Base-by-base conservation (phyloP, 225 moss, liverwort and hornwort genomes). In the Climacium dendroides region DNA sequence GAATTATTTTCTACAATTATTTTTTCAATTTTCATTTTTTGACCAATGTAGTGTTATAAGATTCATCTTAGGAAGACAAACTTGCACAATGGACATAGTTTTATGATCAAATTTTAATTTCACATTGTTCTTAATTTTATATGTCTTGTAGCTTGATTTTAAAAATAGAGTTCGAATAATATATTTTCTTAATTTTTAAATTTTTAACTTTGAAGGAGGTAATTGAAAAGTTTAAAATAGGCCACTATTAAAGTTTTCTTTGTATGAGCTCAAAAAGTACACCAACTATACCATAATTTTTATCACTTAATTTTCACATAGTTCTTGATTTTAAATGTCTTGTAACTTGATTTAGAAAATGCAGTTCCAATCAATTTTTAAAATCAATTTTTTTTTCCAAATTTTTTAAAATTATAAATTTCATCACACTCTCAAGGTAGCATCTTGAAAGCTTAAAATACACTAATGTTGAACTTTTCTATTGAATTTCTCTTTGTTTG, bases 1-100 rank as follows among this genome's bases (percentile, higher is more conserved):
- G 3, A 43, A 43, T 3, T 43, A 28, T 45, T 28, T 45, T 29
- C 28, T 72, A 72, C 6, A 10, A 72, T 72, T 0, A 5, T 0
- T 9, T 23, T 14, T 39, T 72, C 1, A 0, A 26, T 3, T 26
- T 43, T 26, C 1, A 43, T 15, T 43, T 43, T 70, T 71, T 43
- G 9, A 43, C 1, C 0, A 0, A 28, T 43, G 16, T 0, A 43
- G 2, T 2, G 5, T 71, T 43, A 43, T 0, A 16, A 1, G 10
- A 0, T 41, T 14, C 41, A 41, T 0, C 2, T 1, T 22, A 39
- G 2, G 39, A 69, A 4, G 24, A 24, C 7, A 69, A 69, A 39
- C 6, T 0, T 69, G 0, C 2, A 7, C 0, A 4, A 69, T 0
- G 2, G 13, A 4, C 24, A 23, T 39, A 24, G 24, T 24, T 24